A percentile compares a stretch with the other conserved stretches of the same genome.
Evolutionary conservation across 1,139 yeast species (phyloP).

Genomic region (Nakaseomyces delphensis): DNA sequence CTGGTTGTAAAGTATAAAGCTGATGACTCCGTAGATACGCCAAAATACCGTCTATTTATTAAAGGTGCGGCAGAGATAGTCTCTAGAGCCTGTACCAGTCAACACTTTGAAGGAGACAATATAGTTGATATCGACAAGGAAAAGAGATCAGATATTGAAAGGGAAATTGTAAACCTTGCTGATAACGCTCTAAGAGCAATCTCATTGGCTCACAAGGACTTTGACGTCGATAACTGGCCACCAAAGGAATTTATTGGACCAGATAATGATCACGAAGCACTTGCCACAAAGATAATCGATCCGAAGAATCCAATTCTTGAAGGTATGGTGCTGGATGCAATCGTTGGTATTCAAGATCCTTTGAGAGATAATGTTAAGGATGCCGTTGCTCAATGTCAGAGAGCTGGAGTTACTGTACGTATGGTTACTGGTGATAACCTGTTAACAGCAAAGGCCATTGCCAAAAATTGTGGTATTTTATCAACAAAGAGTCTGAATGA

Average conservation of each 20-base stretch:
- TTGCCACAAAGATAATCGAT: constrained; percentile 40
- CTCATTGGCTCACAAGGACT: constrained; percentile 72
- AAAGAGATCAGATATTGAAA: constrained; percentile 29
- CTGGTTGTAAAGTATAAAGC: constrained; percentile 44
- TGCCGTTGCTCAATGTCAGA: constrained; percentile 76
- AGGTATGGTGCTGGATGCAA: constrained; percentile 47
- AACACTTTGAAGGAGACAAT: constrained; percentile 31
- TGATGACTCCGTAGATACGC: constrained; percentile 17
- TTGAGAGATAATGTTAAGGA: constrained; percentile 81
- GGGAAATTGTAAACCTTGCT: constrained; percentile 58
- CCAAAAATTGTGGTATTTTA: constrained; percentile 75
- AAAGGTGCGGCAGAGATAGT: constrained; percentile 96
- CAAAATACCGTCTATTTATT: constrained; percentile 53
- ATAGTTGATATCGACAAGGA: constrained; percentile 25
- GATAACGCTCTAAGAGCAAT: constrained; percentile 75
- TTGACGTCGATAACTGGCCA: constrained; percentile 52
- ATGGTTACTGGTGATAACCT: constrained; percentile 98
- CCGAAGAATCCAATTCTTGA: constrained; percentile 17
- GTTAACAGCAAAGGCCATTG: constrained; percentile 83
- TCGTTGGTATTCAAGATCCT: constrained; percentile 94
- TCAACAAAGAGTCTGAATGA: constrained; percentile 44
- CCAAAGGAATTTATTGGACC: constrained; percentile 39
- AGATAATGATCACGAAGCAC: constrained; percentile 36
- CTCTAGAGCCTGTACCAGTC: constrained; percentile 47
- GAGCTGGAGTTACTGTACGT: constrained; percentile 88